These are phyloP conservation scores for Eragrostis nindensis DNA, from an alignment of 176 grass and related monocot species.

Conservation along the genomic window DNA sequence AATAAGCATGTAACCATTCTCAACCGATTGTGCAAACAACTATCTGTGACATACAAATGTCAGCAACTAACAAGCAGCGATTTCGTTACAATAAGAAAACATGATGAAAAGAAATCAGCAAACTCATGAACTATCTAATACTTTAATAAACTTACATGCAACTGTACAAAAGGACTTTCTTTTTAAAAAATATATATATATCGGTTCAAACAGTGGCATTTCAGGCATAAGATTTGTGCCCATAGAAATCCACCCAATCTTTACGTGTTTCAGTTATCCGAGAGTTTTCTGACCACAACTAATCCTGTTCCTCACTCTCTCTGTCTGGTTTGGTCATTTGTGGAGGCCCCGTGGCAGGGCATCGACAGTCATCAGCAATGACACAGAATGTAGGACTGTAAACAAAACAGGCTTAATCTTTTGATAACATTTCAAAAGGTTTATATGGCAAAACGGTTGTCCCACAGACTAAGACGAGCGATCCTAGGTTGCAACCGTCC, in stretches of 20 bases:
- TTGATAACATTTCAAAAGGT: background rate
- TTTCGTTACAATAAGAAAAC: conserved; percentile 5
- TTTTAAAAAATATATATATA: background rate
- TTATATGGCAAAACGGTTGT: background rate
- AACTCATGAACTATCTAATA: background rate
- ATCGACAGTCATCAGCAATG: background rate
- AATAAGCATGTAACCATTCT: background rate
- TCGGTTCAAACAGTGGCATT: background rate
- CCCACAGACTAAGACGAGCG: background rate
- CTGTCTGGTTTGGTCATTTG: background rate
- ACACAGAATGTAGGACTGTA: background rate
- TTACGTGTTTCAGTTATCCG: background rate
- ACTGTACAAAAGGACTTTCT: background rate
- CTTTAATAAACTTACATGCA: background rate
- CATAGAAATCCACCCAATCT: background rate
- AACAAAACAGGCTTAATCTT: background rate
- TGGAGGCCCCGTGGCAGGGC: background rate
- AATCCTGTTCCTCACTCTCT: background rate
- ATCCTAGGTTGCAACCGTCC: background rate
- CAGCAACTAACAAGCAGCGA: background rate
- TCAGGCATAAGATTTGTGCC: background rate
- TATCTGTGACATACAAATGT: background rate
- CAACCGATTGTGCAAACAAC: background rate
- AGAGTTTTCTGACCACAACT: background rate
- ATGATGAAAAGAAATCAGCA: background rate